Percentiles rank a stretch among this genome's conserved stretches.
These are phyloP conservation scores for Phoma herbarum DNA, from an alignment of 2,329 filamentous ascomycete genomes.

Conservation along the genomic window DNA sequence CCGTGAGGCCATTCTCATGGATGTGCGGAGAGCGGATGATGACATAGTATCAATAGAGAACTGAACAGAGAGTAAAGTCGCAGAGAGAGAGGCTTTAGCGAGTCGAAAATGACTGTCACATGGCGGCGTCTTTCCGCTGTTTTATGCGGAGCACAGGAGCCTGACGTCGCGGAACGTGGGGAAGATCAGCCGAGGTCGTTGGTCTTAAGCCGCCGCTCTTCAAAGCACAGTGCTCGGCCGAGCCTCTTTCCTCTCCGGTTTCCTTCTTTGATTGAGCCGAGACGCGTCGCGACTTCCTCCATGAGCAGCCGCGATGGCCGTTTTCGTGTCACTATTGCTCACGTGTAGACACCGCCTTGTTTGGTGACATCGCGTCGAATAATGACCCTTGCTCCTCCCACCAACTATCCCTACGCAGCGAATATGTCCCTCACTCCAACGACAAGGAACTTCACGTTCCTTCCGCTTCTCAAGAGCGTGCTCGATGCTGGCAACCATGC, in stretches of 20 bases:
- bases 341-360: neutral
- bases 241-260: neutral
- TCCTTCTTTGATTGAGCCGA: slow-evolving; percentile 8
- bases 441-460: slow-evolving; percentile 17
- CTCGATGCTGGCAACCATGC: slow-evolving; percentile 16
- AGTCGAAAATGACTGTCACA: slow-evolving; percentile 41
- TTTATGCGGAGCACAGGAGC: slow-evolving; percentile 28
- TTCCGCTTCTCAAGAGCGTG: slow-evolving; percentile 3
- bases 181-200: slow-evolving; percentile 39
- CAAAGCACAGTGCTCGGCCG: neutral
- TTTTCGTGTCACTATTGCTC: neutral
- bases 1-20: slow-evolving; percentile 47
- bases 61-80: slow-evolving; percentile 7
- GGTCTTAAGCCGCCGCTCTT: neutral
- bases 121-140: slow-evolving; percentile 38
- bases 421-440: slow-evolving; percentile 13
- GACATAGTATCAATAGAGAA: slow-evolving; percentile 37
- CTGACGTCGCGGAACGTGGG: slow-evolving; percentile 39
- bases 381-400: slow-evolving; percentile 11
- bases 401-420: slow-evolving; percentile 3
- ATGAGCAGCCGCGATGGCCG: neutral
- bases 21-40: slow-evolving; percentile 43
- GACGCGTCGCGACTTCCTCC: slow-evolving; percentile 5
- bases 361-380: neutral
- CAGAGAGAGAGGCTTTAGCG: slow-evolving; percentile 32